Evolutionary conservation across 202 grass and related monocot species (phyloP).

Genomic region (Elaeis oleifera): DNA sequence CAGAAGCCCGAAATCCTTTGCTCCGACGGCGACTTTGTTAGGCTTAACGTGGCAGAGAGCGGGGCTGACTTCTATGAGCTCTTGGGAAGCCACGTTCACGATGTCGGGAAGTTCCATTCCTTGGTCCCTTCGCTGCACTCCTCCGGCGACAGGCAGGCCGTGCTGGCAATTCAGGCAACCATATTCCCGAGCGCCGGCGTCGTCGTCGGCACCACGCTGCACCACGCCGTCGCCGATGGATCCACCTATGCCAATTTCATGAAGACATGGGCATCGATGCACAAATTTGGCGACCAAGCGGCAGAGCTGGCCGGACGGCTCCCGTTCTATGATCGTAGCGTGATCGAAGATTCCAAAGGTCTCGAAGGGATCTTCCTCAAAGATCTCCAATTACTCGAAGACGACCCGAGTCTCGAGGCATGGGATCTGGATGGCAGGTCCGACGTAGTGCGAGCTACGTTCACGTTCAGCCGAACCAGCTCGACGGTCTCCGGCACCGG

Average conservation of each 20-base stretch:
- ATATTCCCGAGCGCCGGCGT: constrained; percentile 34
- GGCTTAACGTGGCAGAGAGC: constrained; percentile 2
- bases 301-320: not conserved
- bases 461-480: constrained; percentile 28
- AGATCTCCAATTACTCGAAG: constrained; percentile 17
- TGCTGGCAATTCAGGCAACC: constrained; percentile 37
- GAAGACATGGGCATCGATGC: constrained; percentile 23
- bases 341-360: constrained; percentile 24
- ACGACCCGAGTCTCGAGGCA: not conserved
- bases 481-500: not conserved
- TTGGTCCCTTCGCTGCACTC: too few species aligned
- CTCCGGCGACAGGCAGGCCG: constrained; percentile 1
- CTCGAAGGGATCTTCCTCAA: constrained; percentile 14
- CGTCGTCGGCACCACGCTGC: constrained; percentile 40
- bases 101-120: not conserved
- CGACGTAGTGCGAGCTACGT: constrained; percentile 21
- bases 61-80: constrained; percentile 12
- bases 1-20: not conserved
- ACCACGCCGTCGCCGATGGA: constrained; percentile 51
- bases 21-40: constrained; percentile 4
- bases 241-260: constrained; percentile 48
- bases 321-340: not conserved
- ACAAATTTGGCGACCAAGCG: constrained; percentile 2
- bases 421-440: constrained; percentile 26
- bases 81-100: not conserved